phyloP scores from a whole-genome alignment of 768 basidiomycete genomes.

The Epithele typhae region DNA sequence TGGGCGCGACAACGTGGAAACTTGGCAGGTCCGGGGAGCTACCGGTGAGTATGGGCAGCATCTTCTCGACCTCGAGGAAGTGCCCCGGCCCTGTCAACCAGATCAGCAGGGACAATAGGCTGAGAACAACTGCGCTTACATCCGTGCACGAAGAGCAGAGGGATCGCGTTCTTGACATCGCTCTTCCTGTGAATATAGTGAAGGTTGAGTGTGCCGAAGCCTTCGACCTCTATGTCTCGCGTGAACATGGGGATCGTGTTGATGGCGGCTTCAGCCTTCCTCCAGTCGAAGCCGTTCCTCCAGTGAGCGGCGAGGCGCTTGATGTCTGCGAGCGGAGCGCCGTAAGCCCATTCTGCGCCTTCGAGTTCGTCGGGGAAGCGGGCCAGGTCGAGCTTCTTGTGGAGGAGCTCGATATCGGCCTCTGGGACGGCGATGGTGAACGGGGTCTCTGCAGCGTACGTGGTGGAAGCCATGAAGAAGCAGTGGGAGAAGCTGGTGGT shows the following conservation, averaged over 20 bases:
- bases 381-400: constrained; percentile 20
- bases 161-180: constrained; percentile 39
- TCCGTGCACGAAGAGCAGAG: constrained; percentile 58
- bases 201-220: constrained; percentile 43
- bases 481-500: too few relatives aligned
- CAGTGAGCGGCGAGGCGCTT: constrained; percentile 45
- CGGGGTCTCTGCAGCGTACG: constrained; percentile 1
- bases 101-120: not conserved
- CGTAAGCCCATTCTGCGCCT: constrained; percentile 26
- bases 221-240: constrained; percentile 44
- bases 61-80: constrained; percentile 52
- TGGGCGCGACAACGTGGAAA: constrained; percentile 58
- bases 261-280: constrained; percentile 43
- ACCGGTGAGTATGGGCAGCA: constrained; percentile 48
- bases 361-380: constrained; percentile 26
- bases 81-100: constrained; percentile 51
- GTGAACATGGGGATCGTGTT: constrained; percentile 58
- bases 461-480: too few relatives aligned
- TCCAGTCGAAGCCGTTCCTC: constrained; percentile 55
- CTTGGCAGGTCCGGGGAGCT: constrained; percentile 40
- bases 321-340: constrained; percentile 41
- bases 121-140: constrained; percentile 31
- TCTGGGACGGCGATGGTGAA: constrained; percentile 22
- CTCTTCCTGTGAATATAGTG: constrained; percentile 60
- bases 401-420: constrained; percentile 17